Conservation (phyloP, 2,329 filamentous ascomycete species). For the Cladophialophora bantiana region DNA sequence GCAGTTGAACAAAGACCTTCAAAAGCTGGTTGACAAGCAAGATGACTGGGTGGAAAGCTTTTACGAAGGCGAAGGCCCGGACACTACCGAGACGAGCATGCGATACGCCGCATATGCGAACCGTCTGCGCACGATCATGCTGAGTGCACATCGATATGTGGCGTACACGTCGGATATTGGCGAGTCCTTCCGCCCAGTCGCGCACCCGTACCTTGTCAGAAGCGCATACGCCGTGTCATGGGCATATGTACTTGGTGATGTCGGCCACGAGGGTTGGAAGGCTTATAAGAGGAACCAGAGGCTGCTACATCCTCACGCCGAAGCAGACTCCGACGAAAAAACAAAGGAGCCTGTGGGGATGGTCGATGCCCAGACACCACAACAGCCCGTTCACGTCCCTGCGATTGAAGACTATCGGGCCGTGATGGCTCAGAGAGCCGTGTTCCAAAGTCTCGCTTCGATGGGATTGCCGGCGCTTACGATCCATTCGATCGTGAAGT, state of each 20-base stretch:
- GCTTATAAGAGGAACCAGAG: slow-evolving; percentile 87
- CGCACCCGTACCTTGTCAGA: slow-evolving; percentile 81
- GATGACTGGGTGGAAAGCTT: slow-evolving; percentile 79
- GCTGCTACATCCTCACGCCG: slow-evolving; percentile 70
- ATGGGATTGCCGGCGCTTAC: slow-evolving; percentile 96
- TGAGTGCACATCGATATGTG: slow-evolving; percentile 92
- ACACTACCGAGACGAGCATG: slow-evolving; percentile 83
- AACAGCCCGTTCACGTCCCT: slow-evolving; percentile 59
- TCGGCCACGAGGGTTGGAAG: slow-evolving; percentile 92
- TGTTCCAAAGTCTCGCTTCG: slow-evolving; percentile 88
- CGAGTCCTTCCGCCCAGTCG: slow-evolving; percentile 92
- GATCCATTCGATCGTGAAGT: slow-evolving; percentile 90
- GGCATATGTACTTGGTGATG: slow-evolving; percentile 90
- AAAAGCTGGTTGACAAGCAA: slow-evolving; percentile 65
- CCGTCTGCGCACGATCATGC: slow-evolving; percentile 82
- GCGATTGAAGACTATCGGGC: slow-evolving; percentile 88
- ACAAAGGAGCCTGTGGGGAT: slow-evolving; percentile 59
- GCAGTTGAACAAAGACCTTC: slow-evolving; percentile 62
- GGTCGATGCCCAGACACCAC: slow-evolving; percentile 42
- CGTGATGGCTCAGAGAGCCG: slow-evolving; percentile 86
- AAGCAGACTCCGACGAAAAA: slow-evolving; percentile 42
- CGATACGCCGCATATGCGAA: slow-evolving; percentile 93
- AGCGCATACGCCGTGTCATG: slow-evolving; percentile 90
- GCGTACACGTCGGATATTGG: slow-evolving; percentile 97
- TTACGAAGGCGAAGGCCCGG: slow-evolving; percentile 71